phyloP scores from a whole-genome alignment of 1,139 yeast genomes.

The Zygosaccharomyces pseudobailii region DNA sequence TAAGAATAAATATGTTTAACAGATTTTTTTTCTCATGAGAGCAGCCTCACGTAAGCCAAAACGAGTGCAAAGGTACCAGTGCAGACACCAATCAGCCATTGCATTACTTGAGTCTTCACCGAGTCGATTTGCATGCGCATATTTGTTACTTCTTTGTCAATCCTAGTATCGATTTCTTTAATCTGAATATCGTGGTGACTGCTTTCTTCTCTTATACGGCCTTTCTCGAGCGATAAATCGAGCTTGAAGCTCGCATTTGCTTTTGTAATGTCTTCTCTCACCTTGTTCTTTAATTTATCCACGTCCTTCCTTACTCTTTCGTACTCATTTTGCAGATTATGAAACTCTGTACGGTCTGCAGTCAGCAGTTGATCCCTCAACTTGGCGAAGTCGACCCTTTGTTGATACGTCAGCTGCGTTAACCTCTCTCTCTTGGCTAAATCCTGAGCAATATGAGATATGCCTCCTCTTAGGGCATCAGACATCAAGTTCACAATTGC shows the following conservation, averaged over 20 bases:
- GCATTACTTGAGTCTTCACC: slow-evolving; percentile 93
- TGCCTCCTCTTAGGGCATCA: slow-evolving; percentile 77
- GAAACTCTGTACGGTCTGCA: slow-evolving; percentile 81
- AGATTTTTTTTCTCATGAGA: slow-evolving; percentile 43
- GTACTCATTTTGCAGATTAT: slow-evolving; percentile 77
- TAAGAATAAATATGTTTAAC: neutral
- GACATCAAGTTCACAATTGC: slow-evolving; percentile 73
- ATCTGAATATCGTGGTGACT: slow-evolving; percentile 89
- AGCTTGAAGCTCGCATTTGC: slow-evolving; percentile 86
- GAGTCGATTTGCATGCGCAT: slow-evolving; percentile 93
- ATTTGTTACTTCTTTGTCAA: slow-evolving; percentile 91
- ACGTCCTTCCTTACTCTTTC: slow-evolving; percentile 80
- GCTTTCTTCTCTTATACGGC: slow-evolving; percentile 89
- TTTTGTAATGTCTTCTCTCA: slow-evolving; percentile 88
- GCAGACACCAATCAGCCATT: slow-evolving; percentile 96
- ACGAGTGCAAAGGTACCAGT: slow-evolving; percentile 96
- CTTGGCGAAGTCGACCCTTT: slow-evolving; percentile 93
- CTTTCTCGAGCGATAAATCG: slow-evolving; percentile 89
- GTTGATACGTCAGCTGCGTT: slow-evolving; percentile 84
- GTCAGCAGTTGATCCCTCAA: slow-evolving; percentile 86
- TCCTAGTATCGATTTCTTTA: slow-evolving; percentile 90
- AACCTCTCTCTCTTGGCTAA: slow-evolving; percentile 78
- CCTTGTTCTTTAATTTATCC: slow-evolving; percentile 76
- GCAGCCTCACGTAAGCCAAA: slow-evolving; percentile 80
- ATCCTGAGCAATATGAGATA: slow-evolving; percentile 66